Conservation (phyloP, 73 alveolate species). For the Breviolum minutum region DNA sequence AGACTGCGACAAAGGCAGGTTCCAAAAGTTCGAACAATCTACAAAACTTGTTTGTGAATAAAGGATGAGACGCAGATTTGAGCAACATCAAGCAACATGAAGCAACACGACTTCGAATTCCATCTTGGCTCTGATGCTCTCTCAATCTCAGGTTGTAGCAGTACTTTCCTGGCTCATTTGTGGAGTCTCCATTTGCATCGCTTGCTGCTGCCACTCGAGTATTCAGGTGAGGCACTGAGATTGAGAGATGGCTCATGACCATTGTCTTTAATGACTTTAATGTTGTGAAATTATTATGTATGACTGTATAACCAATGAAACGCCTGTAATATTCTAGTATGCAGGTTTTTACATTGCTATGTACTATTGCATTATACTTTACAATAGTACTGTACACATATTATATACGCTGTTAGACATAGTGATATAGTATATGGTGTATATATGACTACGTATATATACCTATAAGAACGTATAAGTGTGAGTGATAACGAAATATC, state of each 20-base stretch:
- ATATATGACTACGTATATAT: too few species aligned
- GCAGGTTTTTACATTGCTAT: too few species aligned
- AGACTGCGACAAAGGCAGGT: constrained; percentile 42
- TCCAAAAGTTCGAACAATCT: not conserved
- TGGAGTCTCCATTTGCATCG: constrained; percentile 35
- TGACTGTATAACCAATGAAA: not conserved
- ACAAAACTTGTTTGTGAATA: too few species aligned
- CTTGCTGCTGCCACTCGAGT: constrained; percentile 62
- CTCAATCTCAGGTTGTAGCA: constrained; percentile 34
- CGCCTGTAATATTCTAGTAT: not conserved
- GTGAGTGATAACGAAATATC: too few species aligned
- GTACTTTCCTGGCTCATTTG: constrained; percentile 31
- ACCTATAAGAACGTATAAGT: too few species aligned
- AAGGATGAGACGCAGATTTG: not conserved
- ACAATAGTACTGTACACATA: not conserved
- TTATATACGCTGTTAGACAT: too few species aligned
- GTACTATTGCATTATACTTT: not conserved
- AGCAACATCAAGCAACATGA: not conserved
- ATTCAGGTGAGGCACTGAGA: not conserved
- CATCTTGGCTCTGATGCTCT: not conserved
- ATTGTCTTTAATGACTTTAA: too few species aligned
- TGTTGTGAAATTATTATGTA: not conserved
- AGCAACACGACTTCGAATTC: not conserved
- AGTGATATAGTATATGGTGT: too few species aligned
- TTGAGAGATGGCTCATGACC: not conserved